Evolutionary conservation across 768 basidiomycete genomes (phyloP).

Genomic region (Hemileccinum impolitum): DNA sequence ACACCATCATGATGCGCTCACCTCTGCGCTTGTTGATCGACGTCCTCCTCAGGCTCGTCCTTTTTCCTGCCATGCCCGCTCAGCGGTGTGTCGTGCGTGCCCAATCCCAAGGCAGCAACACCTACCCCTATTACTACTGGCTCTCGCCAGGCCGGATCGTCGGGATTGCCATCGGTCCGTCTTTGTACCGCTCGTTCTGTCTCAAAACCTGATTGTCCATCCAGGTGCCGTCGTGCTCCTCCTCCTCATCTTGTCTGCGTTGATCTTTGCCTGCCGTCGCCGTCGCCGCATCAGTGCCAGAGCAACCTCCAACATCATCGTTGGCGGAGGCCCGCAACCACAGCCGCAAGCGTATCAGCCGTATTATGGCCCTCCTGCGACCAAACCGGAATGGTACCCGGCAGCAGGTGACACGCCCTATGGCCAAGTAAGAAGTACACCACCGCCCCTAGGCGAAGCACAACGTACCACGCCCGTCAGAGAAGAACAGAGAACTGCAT

Average conservation of each 20-base stretch:
- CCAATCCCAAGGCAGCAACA: not conserved
- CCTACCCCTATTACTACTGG: slow-evolving; percentile 14
- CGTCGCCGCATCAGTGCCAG: slow-evolving; percentile 1
- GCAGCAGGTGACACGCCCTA: not conserved
- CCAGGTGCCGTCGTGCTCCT: slow-evolving; percentile 13
- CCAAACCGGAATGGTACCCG: slow-evolving; percentile 3
- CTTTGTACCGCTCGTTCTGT: too few relatives aligned
- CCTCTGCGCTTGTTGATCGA: not conserved
- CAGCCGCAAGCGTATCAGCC: slow-evolving; percentile 3
- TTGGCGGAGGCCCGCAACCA: not conserved
- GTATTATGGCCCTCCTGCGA: not conserved
- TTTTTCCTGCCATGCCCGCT: slow-evolving; percentile 6
- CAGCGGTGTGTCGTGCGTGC: slow-evolving; percentile 9
- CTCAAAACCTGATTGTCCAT: not conserved
- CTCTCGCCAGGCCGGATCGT: slow-evolving; percentile 25
- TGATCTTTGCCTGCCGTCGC: slow-evolving; percentile 5
- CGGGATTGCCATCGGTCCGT: slow-evolving; percentile 26
- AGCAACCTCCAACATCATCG: too few relatives aligned
- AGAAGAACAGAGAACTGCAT: not conserved
- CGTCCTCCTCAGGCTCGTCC: not conserved
- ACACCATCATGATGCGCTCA: not conserved
- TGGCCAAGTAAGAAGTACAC: slow-evolving; percentile 1
- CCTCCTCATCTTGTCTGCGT: slow-evolving; percentile 5
- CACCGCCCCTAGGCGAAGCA: not conserved
- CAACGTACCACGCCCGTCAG: not conserved